Conservation (phyloP, 768 basidiomycete genomes). For the Pleurotus giganteus region DNA sequence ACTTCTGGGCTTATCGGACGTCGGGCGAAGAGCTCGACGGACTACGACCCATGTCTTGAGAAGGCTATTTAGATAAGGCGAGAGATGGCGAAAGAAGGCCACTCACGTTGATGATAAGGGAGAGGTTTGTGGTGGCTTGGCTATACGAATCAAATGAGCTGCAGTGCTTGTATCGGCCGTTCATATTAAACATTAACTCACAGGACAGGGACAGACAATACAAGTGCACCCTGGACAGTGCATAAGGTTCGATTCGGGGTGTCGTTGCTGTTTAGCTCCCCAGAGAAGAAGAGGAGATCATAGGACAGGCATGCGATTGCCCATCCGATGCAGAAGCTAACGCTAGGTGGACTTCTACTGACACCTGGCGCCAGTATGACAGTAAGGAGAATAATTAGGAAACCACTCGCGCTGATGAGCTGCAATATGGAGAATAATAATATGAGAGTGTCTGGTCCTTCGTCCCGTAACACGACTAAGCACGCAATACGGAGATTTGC, state of each 20-base stretch:
- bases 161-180: background rate
- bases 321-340: constrained; percentile 5
- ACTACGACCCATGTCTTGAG: constrained; percentile 1
- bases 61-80: background rate
- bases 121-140: constrained; percentile 4
- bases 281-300: constrained; percentile 1
- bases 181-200: background rate
- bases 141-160: background rate
- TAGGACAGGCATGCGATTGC: constrained; percentile 1
- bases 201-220: background rate
- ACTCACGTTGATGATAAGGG: constrained; percentile 2
- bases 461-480: too few species aligned
- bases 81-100: background rate
- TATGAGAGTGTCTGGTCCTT: background rate
- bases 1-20: background rate
- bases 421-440: background rate
- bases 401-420: background rate
- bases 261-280: background rate
- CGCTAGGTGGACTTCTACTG: background rate
- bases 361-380: background rate
- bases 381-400: background rate
- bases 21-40: background rate
- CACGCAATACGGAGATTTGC: background rate
- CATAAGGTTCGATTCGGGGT: background rate
- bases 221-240: background rate